phyloP scores from a whole-genome alignment of 805 yeast species.

The Saccharomycopsis babjevae region DNA sequence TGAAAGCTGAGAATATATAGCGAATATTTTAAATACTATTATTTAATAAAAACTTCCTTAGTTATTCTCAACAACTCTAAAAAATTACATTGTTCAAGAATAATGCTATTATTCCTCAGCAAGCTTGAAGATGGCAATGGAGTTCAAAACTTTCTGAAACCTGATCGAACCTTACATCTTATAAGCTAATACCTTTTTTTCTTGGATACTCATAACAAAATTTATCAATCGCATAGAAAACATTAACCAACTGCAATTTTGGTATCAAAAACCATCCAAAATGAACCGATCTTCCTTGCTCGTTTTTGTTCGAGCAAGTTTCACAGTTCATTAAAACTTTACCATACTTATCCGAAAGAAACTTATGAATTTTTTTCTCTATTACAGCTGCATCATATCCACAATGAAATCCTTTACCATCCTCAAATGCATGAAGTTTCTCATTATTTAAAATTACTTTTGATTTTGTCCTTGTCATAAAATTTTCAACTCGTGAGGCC shows the following conservation, averaged over 20 bases:
- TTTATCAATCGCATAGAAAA: slow-evolving; percentile 29
- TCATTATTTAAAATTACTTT: neutral
- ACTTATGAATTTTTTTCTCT: slow-evolving; percentile 34
- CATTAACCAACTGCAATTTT: slow-evolving; percentile 27
- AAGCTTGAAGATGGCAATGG: no score
- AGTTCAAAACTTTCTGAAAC: no score
- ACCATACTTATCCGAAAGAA: slow-evolving; percentile 33
- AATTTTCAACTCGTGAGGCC: neutral
- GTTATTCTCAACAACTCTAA: no score
- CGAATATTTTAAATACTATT: no score
- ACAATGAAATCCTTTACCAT: slow-evolving; percentile 30
- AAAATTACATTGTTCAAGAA: no score
- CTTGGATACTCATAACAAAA: slow-evolving; percentile 18
- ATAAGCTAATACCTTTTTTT: neutral
- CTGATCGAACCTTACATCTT: no score
- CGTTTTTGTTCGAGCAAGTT: slow-evolving; percentile 27
- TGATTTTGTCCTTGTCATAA: neutral
- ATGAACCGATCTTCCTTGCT: slow-evolving; percentile 28
- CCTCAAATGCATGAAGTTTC: slow-evolving; percentile 21
- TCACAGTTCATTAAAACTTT: slow-evolving; percentile 39
- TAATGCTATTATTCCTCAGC: no score
- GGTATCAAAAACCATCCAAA: slow-evolving; percentile 52
- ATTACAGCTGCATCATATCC: slow-evolving; percentile 25
- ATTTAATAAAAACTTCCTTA: no score
- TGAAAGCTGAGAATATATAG: no score